These are phyloP conservation scores for Phytophthora litchii DNA, from an alignment of 352 stramenopile species.

Conservation along the genomic window DNA sequence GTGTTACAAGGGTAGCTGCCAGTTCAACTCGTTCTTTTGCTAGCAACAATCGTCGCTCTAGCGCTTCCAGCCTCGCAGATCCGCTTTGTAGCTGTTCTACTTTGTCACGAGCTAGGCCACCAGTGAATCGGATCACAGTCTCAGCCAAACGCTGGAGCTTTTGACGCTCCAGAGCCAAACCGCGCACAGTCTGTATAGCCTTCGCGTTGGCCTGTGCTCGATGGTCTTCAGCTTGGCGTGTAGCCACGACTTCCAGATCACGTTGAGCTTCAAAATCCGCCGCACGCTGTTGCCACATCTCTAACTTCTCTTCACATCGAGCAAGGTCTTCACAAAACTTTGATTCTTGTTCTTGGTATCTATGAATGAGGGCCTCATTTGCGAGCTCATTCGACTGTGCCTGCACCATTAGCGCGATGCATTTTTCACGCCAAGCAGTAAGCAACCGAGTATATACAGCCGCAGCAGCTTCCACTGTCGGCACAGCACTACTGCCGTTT, in stretches of 20 bases:
- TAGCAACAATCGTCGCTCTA: slow-evolving; percentile 44
- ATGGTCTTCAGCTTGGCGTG: slow-evolving; percentile 32
- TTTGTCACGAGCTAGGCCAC: slow-evolving; percentile 52
- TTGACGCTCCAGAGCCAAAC: slow-evolving; percentile 54
- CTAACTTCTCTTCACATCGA: slow-evolving; percentile 35
- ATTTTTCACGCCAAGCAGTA: slow-evolving; percentile 61
- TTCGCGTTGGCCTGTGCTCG: slow-evolving; percentile 43
- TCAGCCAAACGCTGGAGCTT: slow-evolving; percentile 52
- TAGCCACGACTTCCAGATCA: slow-evolving; percentile 52
- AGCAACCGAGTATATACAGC: slow-evolving; percentile 25
- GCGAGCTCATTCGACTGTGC: slow-evolving; percentile 44
- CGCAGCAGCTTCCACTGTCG: slow-evolving; percentile 14
- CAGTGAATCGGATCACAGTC: slow-evolving; percentile 49
- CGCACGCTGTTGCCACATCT: slow-evolving; percentile 60
- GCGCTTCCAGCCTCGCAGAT: slow-evolving; percentile 38
- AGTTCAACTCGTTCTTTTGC: slow-evolving; percentile 49
- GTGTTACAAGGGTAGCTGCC: slow-evolving; percentile 46
- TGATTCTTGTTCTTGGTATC: slow-evolving; percentile 11
- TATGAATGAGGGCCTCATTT: slow-evolving; percentile 9
- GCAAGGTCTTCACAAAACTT: slow-evolving; percentile 17
- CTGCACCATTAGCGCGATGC: slow-evolving; percentile 64
- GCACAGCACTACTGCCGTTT: slow-evolving; percentile 2
- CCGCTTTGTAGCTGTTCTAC: slow-evolving; percentile 47
- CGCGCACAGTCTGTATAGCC: slow-evolving; percentile 50
- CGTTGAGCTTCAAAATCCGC: slow-evolving; percentile 65